Conservation (phyloP, 495 filamentous ascomycete genomes). For the Talaromyces borbonicus region DNA sequence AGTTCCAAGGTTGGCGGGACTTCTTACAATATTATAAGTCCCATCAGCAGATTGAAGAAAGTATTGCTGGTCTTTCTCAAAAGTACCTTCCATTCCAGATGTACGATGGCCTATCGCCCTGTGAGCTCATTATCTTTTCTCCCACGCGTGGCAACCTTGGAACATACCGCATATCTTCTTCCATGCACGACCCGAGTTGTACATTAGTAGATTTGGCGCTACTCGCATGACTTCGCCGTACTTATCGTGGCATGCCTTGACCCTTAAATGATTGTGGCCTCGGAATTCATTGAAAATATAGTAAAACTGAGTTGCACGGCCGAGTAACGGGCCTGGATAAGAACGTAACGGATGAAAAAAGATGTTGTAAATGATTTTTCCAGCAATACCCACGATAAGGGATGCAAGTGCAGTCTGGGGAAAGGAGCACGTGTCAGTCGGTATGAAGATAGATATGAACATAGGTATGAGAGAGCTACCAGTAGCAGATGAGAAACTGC, state of each 20-base stretch:
- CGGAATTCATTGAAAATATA: conserved; percentile 2
- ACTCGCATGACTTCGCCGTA: conserved; percentile 14
- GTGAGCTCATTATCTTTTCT: not conserved
- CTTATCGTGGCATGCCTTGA: conserved; percentile 10
- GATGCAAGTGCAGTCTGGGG: too few species aligned
- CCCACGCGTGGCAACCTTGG: too few species aligned
- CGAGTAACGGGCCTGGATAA: conserved; percentile 20
- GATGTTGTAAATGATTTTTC: conserved; percentile 17
- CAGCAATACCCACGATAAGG: too few species aligned
- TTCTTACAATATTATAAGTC: not conserved
- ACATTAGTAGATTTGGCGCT: conserved; percentile 10
- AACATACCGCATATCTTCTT: conserved; percentile 10
- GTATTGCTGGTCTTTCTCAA: conserved; percentile 7
- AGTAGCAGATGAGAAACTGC: too few species aligned
- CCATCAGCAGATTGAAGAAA: not conserved
- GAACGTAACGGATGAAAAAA: conserved; percentile 18
- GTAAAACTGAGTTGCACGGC: conserved; percentile 5
- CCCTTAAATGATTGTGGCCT: conserved; percentile 5
- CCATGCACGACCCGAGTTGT: conserved; percentile 10
- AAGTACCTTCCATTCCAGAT: not conserved
- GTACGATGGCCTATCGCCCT: conserved; percentile 1
- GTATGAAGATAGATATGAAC: too few species aligned
- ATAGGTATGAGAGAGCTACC: too few species aligned
- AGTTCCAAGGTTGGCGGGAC: too few species aligned
- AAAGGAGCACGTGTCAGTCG: too few species aligned